Evolutionary conservation across 495 filamentous ascomycete genomes (phyloP), one percentile per base, ranked within the genome.

Genomic region (Coniosporium apollinis): DNA sequence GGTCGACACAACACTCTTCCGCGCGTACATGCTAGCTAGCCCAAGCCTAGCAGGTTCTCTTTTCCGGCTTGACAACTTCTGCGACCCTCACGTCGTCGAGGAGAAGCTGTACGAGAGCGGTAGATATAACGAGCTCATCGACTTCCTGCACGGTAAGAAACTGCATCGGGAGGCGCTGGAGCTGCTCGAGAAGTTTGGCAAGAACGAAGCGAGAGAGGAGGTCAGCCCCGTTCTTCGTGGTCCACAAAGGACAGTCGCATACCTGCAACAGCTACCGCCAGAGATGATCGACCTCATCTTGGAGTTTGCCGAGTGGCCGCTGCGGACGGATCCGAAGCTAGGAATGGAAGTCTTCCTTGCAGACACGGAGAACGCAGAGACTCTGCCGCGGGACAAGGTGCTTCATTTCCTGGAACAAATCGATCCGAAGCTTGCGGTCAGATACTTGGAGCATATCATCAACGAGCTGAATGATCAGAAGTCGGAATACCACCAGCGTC

Each of bases 31-130:
- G 81, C 82, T 82, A 42, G 80, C 76, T 4, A 76, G 72, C 8
- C 89, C 89, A 4, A 71, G 78, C 1, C 64, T 96, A 1, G 85
- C 82, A 19, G 82, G 80, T 1, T 80, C 85, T 2, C 70, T 99
- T 1, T 94, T 99, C 58, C 83, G 91, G 10, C 83, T 96, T 33
- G 76, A 83, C 51, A 99, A 99, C 52, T 94, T 93, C 55, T 94
- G 89, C 46, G 87, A 96, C 44, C 87, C 89, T 0, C 79, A 81
- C 19, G 89, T 99, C 1, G 86, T 99, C 18, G 87, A 91, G 52
- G 80, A 94, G 55, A 76, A 81, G 41, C 65, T 99, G 6, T 74
- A 91, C 39, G 84, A 93, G 51, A 79, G 75, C 34, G 78, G 80
- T 28, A 79, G 85, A 30, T 93, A 93, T 54, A 83, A 78, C 36